phyloP scores from a whole-genome alignment of 441 rosid genomes.

The Viola pubescens region DNA sequence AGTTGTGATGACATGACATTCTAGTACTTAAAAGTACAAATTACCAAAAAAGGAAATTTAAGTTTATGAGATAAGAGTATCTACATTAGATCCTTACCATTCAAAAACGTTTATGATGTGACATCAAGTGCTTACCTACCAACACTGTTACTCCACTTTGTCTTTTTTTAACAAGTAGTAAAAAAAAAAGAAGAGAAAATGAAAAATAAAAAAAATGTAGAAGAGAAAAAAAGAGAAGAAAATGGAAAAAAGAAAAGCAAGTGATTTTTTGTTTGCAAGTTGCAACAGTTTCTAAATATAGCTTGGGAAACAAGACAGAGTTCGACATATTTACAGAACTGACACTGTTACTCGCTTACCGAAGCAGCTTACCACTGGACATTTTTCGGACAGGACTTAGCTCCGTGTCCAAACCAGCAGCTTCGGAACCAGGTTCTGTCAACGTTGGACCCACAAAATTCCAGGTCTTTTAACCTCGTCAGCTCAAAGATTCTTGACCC shows the following conservation, averaged over 20 bases:
- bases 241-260: neutral
- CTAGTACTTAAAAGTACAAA: too few species aligned
- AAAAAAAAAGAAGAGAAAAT: neutral
- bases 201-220: neutral
- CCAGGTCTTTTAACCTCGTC: constrained; percentile 14
- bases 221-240: neutral
- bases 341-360: constrained; percentile 23
- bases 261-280: neutral
- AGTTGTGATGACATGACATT: too few species aligned
- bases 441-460: constrained; percentile 22
- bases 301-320: constrained; percentile 62
- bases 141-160: too few species aligned
- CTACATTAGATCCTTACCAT: too few species aligned
- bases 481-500: constrained; percentile 12
- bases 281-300: neutral
- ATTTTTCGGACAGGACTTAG: constrained; percentile 10
- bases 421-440: constrained; percentile 26
- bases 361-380: constrained; percentile 19
- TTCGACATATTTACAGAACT: constrained; percentile 22
- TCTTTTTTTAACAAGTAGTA: neutral
- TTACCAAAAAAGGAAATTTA: too few species aligned
- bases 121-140: too few species aligned
- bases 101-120: too few species aligned
- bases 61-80: too few species aligned
- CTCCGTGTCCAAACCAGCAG: constrained; percentile 26